Percentiles rank a stretch among this genome's conserved stretches.
Conservation (phyloP, 108 stramenopile genomes). For the Skeletonema grethae region DNA sequence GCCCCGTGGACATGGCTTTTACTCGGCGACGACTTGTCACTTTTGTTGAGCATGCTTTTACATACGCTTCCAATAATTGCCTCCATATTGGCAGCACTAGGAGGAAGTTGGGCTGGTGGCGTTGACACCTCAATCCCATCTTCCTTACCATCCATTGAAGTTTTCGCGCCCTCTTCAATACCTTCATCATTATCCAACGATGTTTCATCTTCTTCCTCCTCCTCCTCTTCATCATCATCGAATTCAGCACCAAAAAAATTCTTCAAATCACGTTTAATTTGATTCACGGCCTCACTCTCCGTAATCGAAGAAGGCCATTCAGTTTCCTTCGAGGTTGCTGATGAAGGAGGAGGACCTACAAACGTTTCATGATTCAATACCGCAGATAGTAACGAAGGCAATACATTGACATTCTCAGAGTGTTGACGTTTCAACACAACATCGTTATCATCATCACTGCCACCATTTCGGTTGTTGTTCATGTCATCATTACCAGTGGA, state of each 20-base stretch:
- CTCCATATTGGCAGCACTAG: slow-evolving; percentile 46
- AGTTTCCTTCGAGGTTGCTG: background rate
- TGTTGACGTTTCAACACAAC: background rate
- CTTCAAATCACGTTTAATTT: slow-evolving; percentile 24
- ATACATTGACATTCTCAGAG: background rate
- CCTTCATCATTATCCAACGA: background rate
- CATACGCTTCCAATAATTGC: slow-evolving; percentile 62
- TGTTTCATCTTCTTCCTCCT: background rate
- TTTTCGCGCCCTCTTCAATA: background rate
- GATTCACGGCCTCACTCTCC: slow-evolving; percentile 5
- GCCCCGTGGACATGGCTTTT: slow-evolving; percentile 41
- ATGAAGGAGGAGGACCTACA: background rate
- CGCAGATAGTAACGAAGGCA: slow-evolving; percentile 22
- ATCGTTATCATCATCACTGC: slow-evolving; percentile 15
- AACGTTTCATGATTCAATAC: slow-evolving; percentile 27
- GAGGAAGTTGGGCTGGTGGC: background rate
- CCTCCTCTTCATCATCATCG: background rate
- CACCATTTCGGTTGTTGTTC: slow-evolving; percentile 4
- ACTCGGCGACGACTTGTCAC: background rate
- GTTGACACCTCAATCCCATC: background rate
- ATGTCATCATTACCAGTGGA: background rate
- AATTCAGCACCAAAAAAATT: background rate
- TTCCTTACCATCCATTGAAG: background rate
- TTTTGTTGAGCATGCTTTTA: slow-evolving; percentile 14
- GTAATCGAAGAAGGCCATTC: background rate